phyloP scores from a whole-genome alignment of 805 yeast genomes.

The Ogataea allantospora region DNA sequence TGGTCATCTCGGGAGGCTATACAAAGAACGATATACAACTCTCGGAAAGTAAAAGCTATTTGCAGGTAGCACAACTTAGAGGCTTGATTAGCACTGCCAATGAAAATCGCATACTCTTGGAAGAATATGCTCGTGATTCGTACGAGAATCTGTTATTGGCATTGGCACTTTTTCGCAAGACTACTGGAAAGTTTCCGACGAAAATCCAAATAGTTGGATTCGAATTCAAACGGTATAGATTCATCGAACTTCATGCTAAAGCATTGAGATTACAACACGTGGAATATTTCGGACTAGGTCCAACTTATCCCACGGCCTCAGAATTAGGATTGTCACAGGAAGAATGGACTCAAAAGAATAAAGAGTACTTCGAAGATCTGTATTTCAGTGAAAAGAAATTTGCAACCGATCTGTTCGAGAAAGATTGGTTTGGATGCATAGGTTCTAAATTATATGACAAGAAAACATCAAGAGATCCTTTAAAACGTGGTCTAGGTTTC shows the following conservation, averaged over 20 bases:
- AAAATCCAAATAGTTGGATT: conserved; percentile 64
- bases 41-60: conserved; percentile 59
- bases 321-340: conserved; percentile 4
- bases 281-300: conserved; percentile 57
- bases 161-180: conserved; percentile 50
- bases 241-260: conserved; percentile 51
- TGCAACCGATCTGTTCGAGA: conserved; percentile 53
- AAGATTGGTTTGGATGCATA: conserved; percentile 58
- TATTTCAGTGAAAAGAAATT: conserved; percentile 44
- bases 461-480: conserved; percentile 58
- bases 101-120: conserved; percentile 42
- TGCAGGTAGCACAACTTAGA: conserved; percentile 40
- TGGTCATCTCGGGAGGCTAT: conserved; percentile 56
- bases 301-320: conserved; percentile 39
- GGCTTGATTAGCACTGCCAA: conserved; percentile 19
- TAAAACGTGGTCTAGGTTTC: conserved; percentile 20
- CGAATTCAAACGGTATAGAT: conserved; percentile 67
- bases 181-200: conserved; percentile 46
- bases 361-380: conserved; percentile 47
- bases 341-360: conserved; percentile 24
- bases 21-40: conserved; percentile 57
- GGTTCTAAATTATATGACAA: conserved; percentile 43
- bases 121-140: conserved; percentile 77
- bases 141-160: conserved; percentile 73
- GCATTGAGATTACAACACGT: conserved; percentile 48